Evolutionary conservation across 345 rosid species (phyloP), one percentile per base, ranked within the genome.

Genomic region (Corchorus olitorius): DNA sequence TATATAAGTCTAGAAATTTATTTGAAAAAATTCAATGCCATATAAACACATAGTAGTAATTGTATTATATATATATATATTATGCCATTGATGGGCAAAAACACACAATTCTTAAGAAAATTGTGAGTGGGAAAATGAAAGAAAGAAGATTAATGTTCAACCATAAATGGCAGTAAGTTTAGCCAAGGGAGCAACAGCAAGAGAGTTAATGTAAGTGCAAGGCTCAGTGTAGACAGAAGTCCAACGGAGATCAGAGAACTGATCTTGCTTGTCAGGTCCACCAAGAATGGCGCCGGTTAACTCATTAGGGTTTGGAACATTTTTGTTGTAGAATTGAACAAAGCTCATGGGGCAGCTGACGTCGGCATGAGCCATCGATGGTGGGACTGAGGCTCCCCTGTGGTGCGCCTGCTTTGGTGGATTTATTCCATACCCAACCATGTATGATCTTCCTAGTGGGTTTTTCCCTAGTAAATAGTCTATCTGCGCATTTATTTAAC

Each of bases 351-450:
- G 88, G 62, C 97, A 93, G 79, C 72, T 80, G 14, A 88, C 70
- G 0, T 34, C 76, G 4, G 9, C 17, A 17, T 81, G 68, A 0
- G 80, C 85, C 12, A 78, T 39, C 16, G 33, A 0, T 8, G 20
- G 4, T 0, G 93, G 91, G 17, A 93, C 87, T 0, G 99, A 90
- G 5, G 98, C 93, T 15, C 97, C 98, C 63, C 97, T 82, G 56
- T 95, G 99, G 73, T 95, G 99, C 2, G 98, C 91, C 56, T 93
- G 93, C 34, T 53, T 72, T 9, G 98, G 99, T 6, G 99, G 91
- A 79, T 93, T 88, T 52, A 65, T 64, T 35, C 99, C 99, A 60
- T 89, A 93, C 33, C 93, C 98, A 1, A 92, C 99, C 98, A 95
- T 95, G 85, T 88, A 89, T 0, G 99, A 95, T 81, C 98, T 83